Evolutionary conservation across 306 rosid genomes (phyloP).

Genomic region (Citrullus colocynthis): DNA sequence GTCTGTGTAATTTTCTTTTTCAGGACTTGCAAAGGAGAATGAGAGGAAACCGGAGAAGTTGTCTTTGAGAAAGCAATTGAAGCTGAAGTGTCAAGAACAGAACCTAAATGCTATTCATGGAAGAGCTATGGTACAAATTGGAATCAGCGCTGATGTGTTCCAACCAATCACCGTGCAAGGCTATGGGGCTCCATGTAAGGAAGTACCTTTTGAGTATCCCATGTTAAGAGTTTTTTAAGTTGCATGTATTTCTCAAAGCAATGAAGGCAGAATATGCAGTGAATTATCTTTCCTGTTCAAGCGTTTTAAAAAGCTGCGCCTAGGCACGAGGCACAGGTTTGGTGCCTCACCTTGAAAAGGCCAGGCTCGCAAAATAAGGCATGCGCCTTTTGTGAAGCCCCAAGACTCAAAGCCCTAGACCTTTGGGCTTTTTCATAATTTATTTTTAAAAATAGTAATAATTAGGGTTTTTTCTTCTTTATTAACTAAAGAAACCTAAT

Average conservation of each 20-base stretch:
- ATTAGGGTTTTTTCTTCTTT: too few species aligned
- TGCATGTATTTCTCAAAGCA: neutral
- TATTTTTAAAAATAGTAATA: too few species aligned
- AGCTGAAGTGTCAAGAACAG: slow-evolving; percentile 90
- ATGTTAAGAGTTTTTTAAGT: neutral
- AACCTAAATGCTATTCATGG: slow-evolving; percentile 40
- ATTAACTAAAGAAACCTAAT: too few species aligned
- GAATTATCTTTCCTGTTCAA: neutral
- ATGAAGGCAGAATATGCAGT: neutral
- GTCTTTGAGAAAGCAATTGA: slow-evolving; percentile 83
- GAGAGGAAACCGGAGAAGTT: slow-evolving; percentile 75
- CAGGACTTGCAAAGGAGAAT: slow-evolving; percentile 61
- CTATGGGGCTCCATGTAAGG: slow-evolving; percentile 53
- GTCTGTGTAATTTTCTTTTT: slow-evolving; percentile 19
- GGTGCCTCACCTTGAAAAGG: too few species aligned
- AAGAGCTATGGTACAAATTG: slow-evolving; percentile 37
- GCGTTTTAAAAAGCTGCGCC: too few species aligned
- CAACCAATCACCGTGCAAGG: slow-evolving; percentile 28
- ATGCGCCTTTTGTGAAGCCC: too few species aligned
- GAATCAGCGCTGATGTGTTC: slow-evolving; percentile 31
- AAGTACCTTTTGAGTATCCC: neutral
- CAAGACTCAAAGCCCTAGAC: too few species aligned
- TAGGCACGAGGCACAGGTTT: too few species aligned
- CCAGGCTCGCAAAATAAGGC: too few species aligned
- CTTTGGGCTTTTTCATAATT: too few species aligned